Evolutionary conservation across 1,284 basidiomycete genomes (phyloP), one percentile per base, ranked within the genome.

Genomic region (Ceratobasidium sp.): DNA sequence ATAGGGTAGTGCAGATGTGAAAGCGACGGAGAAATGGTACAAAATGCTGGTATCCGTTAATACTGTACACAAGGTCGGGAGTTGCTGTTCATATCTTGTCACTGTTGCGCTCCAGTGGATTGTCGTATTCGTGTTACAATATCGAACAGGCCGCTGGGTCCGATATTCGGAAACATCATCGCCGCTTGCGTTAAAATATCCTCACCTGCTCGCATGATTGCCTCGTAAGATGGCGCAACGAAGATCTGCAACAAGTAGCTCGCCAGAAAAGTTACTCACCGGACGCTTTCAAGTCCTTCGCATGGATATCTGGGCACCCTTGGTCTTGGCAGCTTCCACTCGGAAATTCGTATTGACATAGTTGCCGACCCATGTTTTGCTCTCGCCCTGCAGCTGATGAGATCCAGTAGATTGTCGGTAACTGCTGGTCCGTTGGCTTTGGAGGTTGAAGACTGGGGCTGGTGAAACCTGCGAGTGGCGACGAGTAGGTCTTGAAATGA

Each of bases 311-410:
- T 46, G n/a, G 35, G n/a, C 67, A 70, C 2, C 38, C 32, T 70
- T 70, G 54, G 46, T 70, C 46, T 32, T 32, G 58, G 44, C 67
- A 70, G 16, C 46, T 44, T 6, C 67, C 67, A 41, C 55, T 59
- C 4, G 67, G 67, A 32, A 70, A 70, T 44, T 70, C 67, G 30
- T 70, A 70, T 38, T 58, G 54, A 26, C 67, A 70, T 43, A 70
- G 23, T 23, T 70, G 55, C 30, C 67, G 67, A 23, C 49, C 49
- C n/a, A 26, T 44, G 32, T 69, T 41, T 38, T 44, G 50, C 18
- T 44, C 9, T 49, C 58, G 67, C 16, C 67, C 67, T 3, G 55
- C 67, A 11, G 43, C 28, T 21, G 67, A 70, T 14, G 67, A 70
- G 13, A 59, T 59, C 67, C 67, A 70, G 38, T 58, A 70, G 16